Conservation (phyloP, 2,329 filamentous ascomycete species). For the Claviceps purpurea region DNA sequence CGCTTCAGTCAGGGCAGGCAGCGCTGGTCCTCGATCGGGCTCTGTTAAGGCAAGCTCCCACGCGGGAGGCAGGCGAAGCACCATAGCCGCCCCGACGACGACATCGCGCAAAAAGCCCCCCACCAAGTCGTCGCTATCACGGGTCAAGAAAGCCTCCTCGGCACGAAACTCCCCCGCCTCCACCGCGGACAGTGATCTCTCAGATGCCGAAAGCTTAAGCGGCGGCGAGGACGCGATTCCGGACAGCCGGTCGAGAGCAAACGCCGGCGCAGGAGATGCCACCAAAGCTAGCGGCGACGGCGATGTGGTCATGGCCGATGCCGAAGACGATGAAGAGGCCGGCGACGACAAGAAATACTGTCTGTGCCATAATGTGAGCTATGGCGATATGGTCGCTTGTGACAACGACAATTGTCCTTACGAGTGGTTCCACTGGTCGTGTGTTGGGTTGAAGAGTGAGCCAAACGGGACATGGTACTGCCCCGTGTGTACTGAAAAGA, state of each 20-base stretch:
- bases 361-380: conserved; percentile 69
- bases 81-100: conserved; percentile 32
- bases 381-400: conserved; percentile 80
- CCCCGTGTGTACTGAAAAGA: conserved; percentile 43
- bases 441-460: conserved; percentile 54
- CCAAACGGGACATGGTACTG: conserved; percentile 57
- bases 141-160: conserved; percentile 42
- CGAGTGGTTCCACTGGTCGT: conserved; percentile 82
- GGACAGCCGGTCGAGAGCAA: conserved; percentile 20
- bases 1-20: conserved; percentile 37
- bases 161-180: conserved; percentile 49
- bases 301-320: conserved; percentile 42
- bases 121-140: conserved; percentile 48
- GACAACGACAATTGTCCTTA: conserved; percentile 70
- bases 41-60: conserved; percentile 30
- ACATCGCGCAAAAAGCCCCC: conserved; percentile 34
- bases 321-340: conserved; percentile 51
- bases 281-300: conserved; percentile 28
- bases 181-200: conserved; percentile 50
- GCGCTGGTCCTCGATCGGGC: conserved; percentile 42
- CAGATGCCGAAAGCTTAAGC: conserved; percentile 45
- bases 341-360: conserved; percentile 74
- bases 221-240: conserved; percentile 31
- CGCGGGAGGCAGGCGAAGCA: conserved; percentile 33
- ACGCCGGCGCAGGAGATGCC: conserved; percentile 17